Evolutionary conservation across 225 moss, liverwort and hornwort species (phyloP).

Genomic region (Anthoceros angustus): DNA sequence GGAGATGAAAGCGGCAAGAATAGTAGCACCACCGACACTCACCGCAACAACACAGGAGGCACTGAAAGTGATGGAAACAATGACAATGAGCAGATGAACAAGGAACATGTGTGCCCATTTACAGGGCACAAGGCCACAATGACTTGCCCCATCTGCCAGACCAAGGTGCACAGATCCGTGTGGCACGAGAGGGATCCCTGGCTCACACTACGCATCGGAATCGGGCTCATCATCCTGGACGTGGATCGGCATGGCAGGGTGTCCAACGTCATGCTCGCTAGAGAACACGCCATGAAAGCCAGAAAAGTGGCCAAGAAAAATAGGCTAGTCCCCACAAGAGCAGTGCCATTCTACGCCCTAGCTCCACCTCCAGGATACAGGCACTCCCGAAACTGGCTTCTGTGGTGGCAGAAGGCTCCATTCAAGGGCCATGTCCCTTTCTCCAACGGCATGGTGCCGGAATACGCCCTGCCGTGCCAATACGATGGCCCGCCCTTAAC

Average conservation of each 20-base stretch:
- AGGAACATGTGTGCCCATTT: background rate
- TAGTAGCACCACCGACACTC: background rate
- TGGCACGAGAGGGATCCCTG: conserved; percentile 3
- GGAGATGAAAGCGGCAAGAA: background rate
- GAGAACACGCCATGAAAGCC: background rate
- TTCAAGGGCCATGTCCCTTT: background rate
- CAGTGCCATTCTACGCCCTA: background rate
- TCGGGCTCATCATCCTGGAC: background rate
- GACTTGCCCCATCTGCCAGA: conserved; percentile 5
- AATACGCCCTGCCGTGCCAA: background rate
- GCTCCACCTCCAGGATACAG: background rate
- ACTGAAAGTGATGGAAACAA: background rate
- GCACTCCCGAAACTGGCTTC: background rate
- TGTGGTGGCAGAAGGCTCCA: conserved; percentile 5
- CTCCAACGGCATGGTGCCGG: conserved; percentile 4
- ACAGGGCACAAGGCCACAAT: background rate
- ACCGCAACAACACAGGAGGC: too few relatives aligned
- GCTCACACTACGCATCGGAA: background rate
- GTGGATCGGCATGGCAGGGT: conserved; percentile 2
- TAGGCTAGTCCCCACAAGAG: background rate
- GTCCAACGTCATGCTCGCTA: background rate
- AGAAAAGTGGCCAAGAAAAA: background rate
- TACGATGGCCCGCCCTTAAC: background rate
- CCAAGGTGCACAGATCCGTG: conserved; percentile 1
- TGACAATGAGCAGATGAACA: background rate